Conservation (phyloP, 345 rosid species). For the Carallia pectinifolia region DNA sequence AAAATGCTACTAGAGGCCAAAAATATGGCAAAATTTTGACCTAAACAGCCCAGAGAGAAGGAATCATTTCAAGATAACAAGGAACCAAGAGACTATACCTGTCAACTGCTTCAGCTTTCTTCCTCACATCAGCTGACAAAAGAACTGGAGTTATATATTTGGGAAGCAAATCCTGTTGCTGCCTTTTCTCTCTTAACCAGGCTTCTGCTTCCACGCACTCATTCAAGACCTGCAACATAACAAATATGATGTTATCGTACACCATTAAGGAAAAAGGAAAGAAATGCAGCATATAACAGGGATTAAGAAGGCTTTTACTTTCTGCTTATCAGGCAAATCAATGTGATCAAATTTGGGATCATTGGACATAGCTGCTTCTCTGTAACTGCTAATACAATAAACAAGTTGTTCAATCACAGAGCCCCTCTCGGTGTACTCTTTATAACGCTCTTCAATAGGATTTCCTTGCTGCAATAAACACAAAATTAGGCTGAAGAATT, state of each 20-base stretch:
- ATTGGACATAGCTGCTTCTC: conserved; percentile 77
- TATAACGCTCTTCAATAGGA: conserved; percentile 80
- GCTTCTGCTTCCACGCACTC: conserved; percentile 89
- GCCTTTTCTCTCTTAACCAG: conserved; percentile 79
- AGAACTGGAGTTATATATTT: conserved; percentile 66
- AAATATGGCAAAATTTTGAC: neutral
- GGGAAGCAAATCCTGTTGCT: conserved; percentile 84
- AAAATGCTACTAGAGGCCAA: neutral
- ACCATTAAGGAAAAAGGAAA: neutral
- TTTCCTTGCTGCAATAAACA: conserved; percentile 67
- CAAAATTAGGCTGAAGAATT: neutral
- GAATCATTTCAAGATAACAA: neutral
- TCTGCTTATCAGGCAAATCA: conserved; percentile 81
- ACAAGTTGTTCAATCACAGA: conserved; percentile 66
- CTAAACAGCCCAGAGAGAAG: neutral
- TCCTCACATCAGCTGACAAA: conserved; percentile 71
- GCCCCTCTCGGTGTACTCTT: conserved; percentile 70
- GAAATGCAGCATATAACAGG: neutral
- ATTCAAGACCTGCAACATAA: conserved; percentile 54
- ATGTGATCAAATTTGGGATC: conserved; percentile 96
- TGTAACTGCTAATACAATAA: conserved; percentile 75
- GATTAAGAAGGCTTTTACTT: conserved; percentile 39
- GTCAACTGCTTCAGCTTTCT: conserved; percentile 77
- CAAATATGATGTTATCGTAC: neutral
- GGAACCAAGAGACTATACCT: conserved; percentile 39